Conservation (phyloP, 768 basidiomycete genomes). For the Favolaschia claudopus region DNA sequence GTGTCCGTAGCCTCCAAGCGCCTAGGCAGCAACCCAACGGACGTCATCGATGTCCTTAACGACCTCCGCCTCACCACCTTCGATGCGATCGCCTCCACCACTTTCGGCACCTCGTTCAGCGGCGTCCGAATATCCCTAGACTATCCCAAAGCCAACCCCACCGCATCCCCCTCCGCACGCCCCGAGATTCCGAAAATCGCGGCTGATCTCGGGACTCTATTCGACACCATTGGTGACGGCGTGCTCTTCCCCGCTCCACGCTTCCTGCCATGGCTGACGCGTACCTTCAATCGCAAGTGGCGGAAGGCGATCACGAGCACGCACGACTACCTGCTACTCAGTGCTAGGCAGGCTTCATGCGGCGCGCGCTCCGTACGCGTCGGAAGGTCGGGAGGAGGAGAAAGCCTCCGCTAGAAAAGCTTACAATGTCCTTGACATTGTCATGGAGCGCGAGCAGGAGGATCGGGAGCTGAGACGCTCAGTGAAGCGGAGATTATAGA, state of each 20-base stretch:
- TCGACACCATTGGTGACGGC: conserved; percentile 4
- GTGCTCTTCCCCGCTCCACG: conserved; percentile 2
- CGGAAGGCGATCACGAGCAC: not conserved
- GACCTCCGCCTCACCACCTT: conserved; percentile 4
- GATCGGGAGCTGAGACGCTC: conserved; percentile 4
- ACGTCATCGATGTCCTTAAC: not conserved
- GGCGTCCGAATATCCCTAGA: not conserved
- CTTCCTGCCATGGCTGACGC: conserved; percentile 9
- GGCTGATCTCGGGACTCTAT: not conserved
- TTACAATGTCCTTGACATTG: conserved; percentile 1
- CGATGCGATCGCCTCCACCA: conserved; percentile 8
- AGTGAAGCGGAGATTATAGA: conserved; percentile 8
- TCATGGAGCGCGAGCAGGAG: not conserved
- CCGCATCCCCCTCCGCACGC: not conserved
- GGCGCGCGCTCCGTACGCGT: not conserved
- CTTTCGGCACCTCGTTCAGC: conserved; percentile 14
- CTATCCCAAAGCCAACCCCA: not conserved
- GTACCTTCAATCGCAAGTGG: conserved; percentile 10
- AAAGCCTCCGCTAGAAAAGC: not conserved
- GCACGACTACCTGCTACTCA: conserved; percentile 3
- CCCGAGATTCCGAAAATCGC: not conserved
- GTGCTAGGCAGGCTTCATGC: not conserved
- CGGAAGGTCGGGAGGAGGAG: not conserved
- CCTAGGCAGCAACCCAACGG: not conserved
- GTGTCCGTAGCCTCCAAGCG: conserved; percentile 11